Evolutionary conservation across 441 rosid species (phyloP).

Genomic region (Populus hybrid): DNA sequence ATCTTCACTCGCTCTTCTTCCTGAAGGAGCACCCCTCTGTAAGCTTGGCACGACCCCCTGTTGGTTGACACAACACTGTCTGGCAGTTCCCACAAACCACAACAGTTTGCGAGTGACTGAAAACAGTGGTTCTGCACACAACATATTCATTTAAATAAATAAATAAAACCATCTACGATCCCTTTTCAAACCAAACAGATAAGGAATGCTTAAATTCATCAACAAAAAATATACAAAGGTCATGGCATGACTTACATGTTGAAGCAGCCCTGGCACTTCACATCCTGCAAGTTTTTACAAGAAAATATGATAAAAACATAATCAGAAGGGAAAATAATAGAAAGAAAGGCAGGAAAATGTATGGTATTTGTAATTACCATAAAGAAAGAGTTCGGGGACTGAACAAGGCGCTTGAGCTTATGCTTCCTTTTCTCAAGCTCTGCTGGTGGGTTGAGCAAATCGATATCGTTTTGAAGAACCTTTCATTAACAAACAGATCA

Average conservation of each 20-base stretch:
- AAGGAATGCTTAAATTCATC: neutral
- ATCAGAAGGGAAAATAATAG: neutral
- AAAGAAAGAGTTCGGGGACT: conserved; percentile 53
- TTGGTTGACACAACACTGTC: conserved; percentile 75
- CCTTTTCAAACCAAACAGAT: neutral
- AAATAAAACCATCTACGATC: neutral
- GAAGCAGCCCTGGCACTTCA: conserved; percentile 70
- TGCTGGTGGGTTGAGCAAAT: conserved; percentile 49
- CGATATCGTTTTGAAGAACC: conserved; percentile 53
- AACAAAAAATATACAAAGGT: too few relatives aligned
- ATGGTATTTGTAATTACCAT: conserved; percentile 30
- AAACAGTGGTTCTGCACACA: conserved; percentile 61
- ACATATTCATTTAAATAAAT: neutral
- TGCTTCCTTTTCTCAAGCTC: conserved; percentile 58
- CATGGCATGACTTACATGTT: conserved; percentile 35
- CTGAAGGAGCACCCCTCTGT: conserved; percentile 84
- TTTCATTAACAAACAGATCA: conserved; percentile 1
- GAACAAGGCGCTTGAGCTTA: conserved; percentile 58
- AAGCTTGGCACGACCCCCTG: conserved; percentile 74
- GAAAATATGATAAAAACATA: neutral
- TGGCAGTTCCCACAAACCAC: conserved; percentile 88
- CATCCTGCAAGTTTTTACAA: conserved; percentile 35
- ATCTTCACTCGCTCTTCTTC: conserved; percentile 54
- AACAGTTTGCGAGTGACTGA: conserved; percentile 81
- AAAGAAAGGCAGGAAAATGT: neutral